Percentiles rank a stretch among this genome's conserved stretches.
Evolutionary conservation across 148 eudicot species (phyloP).

Genomic region (Camellia lanceoleosa): DNA sequence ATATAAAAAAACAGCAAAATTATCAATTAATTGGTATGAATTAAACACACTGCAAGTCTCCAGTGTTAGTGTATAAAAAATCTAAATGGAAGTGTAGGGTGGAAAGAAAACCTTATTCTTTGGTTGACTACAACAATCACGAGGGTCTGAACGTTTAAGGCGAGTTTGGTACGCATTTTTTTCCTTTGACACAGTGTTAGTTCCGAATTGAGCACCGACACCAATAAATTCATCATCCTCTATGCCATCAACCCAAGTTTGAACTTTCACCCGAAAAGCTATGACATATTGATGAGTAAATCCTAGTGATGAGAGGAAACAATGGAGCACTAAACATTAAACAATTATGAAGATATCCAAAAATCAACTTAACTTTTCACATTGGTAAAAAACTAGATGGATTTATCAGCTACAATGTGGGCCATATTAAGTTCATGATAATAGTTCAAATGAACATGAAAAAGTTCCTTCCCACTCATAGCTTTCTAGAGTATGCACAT

Average conservation of each 20-base stretch:
- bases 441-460: neutral
- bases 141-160: slow-evolving; percentile 60
- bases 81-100: slow-evolving; percentile 8
- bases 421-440: neutral
- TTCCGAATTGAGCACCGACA: slow-evolving; percentile 90
- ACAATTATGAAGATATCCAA: neutral
- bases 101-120: slow-evolving; percentile 54
- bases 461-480: neutral
- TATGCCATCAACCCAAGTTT: slow-evolving; percentile 73
- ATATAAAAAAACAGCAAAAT: neutral
- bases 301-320: neutral
- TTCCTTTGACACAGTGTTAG: slow-evolving; percentile 62
- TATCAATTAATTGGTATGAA: slow-evolving; percentile 10
- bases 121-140: slow-evolving; percentile 70
- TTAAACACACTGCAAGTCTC: neutral
- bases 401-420: neutral
- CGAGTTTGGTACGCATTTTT: slow-evolving; percentile 63
- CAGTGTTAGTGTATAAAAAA: neutral
- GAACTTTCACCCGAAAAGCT: slow-evolving; percentile 72
- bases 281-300: slow-evolving; percentile 10
- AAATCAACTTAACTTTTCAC: neutral
- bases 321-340: neutral
- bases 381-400: neutral
- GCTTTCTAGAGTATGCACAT: neutral
- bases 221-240: slow-evolving; percentile 74